These are phyloP conservation scores for Vaucheria bursata DNA, from an alignment of 352 stramenopile genomes.

Conservation along the genomic window DNA sequence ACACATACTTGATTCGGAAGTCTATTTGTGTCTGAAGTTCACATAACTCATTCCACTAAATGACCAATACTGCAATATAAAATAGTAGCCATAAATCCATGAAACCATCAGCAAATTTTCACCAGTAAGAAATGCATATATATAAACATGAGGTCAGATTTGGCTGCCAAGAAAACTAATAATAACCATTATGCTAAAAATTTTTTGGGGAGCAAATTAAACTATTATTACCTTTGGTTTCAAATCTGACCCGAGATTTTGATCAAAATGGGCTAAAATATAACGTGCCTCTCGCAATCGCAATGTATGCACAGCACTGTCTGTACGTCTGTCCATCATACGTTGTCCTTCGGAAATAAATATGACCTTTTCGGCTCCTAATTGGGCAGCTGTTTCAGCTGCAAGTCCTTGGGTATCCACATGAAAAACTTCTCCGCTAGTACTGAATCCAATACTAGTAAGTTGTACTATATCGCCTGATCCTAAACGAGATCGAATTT, in stretches of 20 bases:
- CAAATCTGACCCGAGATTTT: background rate
- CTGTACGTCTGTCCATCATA: constrained; percentile 47
- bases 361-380: constrained; percentile 64
- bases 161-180: too few relatives aligned
- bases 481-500: constrained; percentile 63
- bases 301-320: constrained; percentile 28
- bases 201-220: too few relatives aligned
- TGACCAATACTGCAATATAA: too few relatives aligned
- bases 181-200: too few relatives aligned
- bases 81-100: too few relatives aligned
- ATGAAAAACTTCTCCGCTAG: constrained; percentile 79
- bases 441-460: constrained; percentile 85
- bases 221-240: too few relatives aligned
- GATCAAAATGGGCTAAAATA: constrained; percentile 35
- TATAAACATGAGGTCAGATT: too few relatives aligned
- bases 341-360: constrained; percentile 58
- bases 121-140: too few relatives aligned
- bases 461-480: constrained; percentile 88
- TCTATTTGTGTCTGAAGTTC: too few relatives aligned
- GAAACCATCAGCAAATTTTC: too few relatives aligned
- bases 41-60: too few relatives aligned
- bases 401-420: constrained; percentile 65
- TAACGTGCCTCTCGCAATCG: constrained; percentile 56
- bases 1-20: too few relatives aligned
- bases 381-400: constrained; percentile 54